phyloP scores from a whole-genome alignment of 768 basidiomycete species.

The Austroboletus festivus region DNA sequence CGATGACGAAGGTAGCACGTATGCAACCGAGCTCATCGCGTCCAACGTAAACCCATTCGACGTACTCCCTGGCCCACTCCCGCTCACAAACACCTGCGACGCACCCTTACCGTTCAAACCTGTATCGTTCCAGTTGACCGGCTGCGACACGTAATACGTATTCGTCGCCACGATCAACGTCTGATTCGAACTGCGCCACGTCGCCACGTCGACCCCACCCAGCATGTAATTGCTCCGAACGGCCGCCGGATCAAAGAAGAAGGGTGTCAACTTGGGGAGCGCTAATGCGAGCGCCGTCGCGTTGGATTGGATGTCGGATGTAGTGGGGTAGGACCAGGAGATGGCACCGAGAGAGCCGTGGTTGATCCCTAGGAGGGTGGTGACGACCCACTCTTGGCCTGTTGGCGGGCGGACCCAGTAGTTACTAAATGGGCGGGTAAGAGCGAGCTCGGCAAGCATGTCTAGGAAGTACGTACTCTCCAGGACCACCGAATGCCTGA shows the following conservation, averaged over 20 bases:
- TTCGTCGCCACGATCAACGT: slow-evolving; percentile 53
- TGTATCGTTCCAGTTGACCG: slow-evolving; percentile 34
- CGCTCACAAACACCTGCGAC: slow-evolving; percentile 11
- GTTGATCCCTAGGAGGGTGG: slow-evolving; percentile 64
- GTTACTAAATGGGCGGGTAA: slow-evolving; percentile 24
- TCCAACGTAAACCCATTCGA: slow-evolving; percentile 18
- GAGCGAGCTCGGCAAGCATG: background rate
- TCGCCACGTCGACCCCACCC: slow-evolving; percentile 45
- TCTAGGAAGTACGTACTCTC: no score
- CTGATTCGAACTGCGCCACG: slow-evolving; percentile 44
- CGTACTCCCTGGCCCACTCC: slow-evolving; percentile 6
- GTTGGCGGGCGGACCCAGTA: slow-evolving; percentile 65
- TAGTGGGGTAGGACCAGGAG: slow-evolving; percentile 53
- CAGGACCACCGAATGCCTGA: no score
- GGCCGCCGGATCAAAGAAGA: slow-evolving; percentile 43
- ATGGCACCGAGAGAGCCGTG: slow-evolving; percentile 59
- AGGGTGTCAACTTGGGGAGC: slow-evolving; percentile 44
- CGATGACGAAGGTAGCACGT: slow-evolving; percentile 8
- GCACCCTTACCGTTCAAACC: slow-evolving; percentile 6
- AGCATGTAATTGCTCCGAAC: slow-evolving; percentile 40
- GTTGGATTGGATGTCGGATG: slow-evolving; percentile 49
- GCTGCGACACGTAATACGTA: slow-evolving; percentile 39
- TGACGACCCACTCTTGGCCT: slow-evolving; percentile 63
- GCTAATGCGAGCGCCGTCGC: slow-evolving; percentile 48
- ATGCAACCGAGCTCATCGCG: slow-evolving; percentile 19